A percentile compares a stretch with the other conserved stretches of the same genome.
These are phyloP conservation scores for Nicotiana knightiana DNA, from an alignment of 257 asterid genomes.

Conservation along the genomic window DNA sequence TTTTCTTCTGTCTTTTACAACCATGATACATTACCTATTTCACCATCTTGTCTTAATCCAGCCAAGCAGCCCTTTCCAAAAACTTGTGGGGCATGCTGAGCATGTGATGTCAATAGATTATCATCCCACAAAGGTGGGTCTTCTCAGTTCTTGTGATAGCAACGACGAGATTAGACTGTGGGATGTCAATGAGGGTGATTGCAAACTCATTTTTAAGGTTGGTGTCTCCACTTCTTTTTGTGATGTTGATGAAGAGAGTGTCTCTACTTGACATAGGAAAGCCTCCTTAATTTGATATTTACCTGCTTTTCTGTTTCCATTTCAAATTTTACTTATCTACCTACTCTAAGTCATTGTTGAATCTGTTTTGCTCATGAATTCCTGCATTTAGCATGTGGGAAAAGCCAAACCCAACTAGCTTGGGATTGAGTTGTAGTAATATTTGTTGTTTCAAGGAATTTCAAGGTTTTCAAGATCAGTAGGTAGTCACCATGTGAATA, in stretches of 20 bases:
- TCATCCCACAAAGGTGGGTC: slow-evolving; percentile 30
- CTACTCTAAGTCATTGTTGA: background rate
- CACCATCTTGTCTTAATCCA: slow-evolving; percentile 13
- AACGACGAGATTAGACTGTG: slow-evolving; percentile 35
- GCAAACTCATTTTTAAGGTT: slow-evolving; percentile 31
- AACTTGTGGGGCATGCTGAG: slow-evolving; percentile 37
- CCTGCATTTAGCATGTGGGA: background rate
- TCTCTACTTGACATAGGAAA: background rate
- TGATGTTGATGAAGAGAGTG: background rate
- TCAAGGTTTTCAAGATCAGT: background rate
- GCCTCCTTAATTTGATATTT: background rate
- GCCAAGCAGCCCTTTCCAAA: slow-evolving; percentile 10
- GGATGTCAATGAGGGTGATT: slow-evolving; percentile 22
- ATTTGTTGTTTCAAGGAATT: background rate
- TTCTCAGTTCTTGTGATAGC: slow-evolving; percentile 38
- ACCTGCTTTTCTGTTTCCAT: background rate
- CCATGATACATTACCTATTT: background rate
- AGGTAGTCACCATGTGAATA: background rate
- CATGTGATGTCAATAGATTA: slow-evolving; percentile 40
- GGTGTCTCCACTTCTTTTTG: slow-evolving; percentile 2
- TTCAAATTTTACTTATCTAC: background rate
- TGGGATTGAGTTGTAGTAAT: background rate
- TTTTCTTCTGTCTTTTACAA: slow-evolving; percentile 1
- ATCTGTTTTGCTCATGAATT: background rate
- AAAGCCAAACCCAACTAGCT: too few relatives aligned